phyloP scores from a whole-genome alignment of 1,284 basidiomycete genomes.

The Cutaneotrichosporon sp. region DNA sequence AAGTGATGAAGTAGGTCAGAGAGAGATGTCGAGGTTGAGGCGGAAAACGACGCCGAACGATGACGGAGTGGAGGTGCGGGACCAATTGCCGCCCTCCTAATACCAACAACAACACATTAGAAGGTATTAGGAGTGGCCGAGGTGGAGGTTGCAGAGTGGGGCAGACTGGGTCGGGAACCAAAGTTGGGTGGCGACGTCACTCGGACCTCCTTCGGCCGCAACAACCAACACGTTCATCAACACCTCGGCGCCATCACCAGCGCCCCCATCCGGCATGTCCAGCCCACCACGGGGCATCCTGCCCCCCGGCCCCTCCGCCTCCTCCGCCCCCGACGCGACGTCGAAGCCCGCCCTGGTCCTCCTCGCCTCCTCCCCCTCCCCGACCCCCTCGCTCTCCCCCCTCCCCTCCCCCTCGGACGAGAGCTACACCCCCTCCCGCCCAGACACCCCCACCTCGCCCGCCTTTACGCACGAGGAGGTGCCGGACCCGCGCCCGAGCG shows the following conservation, averaged over 20 bases:
- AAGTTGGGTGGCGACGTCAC: neutral
- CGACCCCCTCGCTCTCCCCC: neutral
- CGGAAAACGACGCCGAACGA: neutral
- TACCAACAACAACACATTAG: neutral
- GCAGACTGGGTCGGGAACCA: neutral
- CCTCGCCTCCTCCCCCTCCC: slow-evolving; percentile 13
- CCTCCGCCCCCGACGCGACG: neutral
- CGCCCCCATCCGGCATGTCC: neutral
- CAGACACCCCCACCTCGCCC: neutral
- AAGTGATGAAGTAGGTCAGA: no score
- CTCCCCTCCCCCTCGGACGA: neutral
- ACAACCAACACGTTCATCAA: no score
- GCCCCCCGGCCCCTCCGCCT: neutral
- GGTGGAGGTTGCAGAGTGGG: neutral
- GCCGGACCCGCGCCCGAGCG: neutral
- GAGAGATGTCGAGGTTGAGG: neutral
- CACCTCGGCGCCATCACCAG: neutral
- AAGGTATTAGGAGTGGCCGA: no score
- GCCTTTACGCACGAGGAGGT: neutral
- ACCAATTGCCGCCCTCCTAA: neutral
- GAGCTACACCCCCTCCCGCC: neutral
- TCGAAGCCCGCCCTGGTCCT: slow-evolving; percentile 2
- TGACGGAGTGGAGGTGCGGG: neutral
- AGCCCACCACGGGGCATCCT: neutral
- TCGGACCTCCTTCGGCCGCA: neutral